These are phyloP conservation scores for Mimosa pudica DNA, from an alignment of 306 rosid species.

Conservation along the genomic window DNA sequence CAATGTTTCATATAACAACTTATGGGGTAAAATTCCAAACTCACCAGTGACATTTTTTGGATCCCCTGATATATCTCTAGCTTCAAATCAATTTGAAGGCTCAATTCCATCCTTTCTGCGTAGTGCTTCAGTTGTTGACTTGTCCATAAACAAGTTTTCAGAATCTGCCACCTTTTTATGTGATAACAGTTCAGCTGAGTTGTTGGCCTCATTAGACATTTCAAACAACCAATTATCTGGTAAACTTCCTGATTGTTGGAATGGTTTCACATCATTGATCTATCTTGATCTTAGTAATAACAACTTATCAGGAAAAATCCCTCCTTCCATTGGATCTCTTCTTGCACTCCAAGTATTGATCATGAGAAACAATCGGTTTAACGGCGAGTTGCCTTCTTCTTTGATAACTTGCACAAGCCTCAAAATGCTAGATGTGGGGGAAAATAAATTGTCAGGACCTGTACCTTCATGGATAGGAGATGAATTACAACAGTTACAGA, in stretches of 20 bases:
- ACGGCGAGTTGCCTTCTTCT: neutral
- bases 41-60: neutral
- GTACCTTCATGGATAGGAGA: constrained; percentile 39
- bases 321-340: constrained; percentile 16
- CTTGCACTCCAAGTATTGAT: constrained; percentile 12
- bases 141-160: constrained; percentile 35
- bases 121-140: neutral
- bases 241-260: constrained; percentile 33
- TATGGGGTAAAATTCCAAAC: constrained; percentile 25
- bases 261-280: constrained; percentile 5
- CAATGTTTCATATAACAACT: constrained; percentile 29
- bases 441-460: constrained; percentile 21
- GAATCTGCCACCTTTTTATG: constrained; percentile 2
- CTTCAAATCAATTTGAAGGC: constrained; percentile 35
- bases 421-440: constrained; percentile 13
- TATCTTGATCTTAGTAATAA: constrained; percentile 37
- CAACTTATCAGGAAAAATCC: constrained; percentile 20
- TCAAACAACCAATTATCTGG: constrained; percentile 11
- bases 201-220: neutral
- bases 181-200: neutral
- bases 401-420: constrained; percentile 30
- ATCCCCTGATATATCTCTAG: neutral
- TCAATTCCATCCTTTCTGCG: constrained; percentile 8
- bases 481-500: neutral
- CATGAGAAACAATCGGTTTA: constrained; percentile 26